phyloP scores from a whole-genome alignment of 495 filamentous ascomycete species.

The Bacidia rubella region DNA sequence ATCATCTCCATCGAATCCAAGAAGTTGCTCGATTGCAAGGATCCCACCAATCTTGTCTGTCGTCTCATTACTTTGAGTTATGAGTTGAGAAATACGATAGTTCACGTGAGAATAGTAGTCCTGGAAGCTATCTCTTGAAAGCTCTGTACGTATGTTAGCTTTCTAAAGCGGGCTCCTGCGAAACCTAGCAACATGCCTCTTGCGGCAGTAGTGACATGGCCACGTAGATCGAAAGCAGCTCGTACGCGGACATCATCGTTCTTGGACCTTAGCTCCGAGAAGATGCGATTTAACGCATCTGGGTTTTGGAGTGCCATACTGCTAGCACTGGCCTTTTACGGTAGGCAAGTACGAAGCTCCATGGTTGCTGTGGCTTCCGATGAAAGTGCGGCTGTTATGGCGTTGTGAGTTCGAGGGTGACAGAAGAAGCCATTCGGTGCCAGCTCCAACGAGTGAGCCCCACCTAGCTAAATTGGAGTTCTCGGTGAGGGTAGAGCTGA shows the following conservation, averaged over 20 bases:
- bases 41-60: constrained; percentile 84
- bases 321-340: background rate
- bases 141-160: constrained; percentile 38
- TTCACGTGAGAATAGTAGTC: constrained; percentile 70
- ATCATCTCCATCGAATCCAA: constrained; percentile 93
- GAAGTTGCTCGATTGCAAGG: constrained; percentile 77
- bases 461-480: too few species aligned
- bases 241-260: constrained; percentile 35
- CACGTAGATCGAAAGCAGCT: constrained; percentile 40
- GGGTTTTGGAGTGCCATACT: constrained; percentile 9
- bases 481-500: too few species aligned
- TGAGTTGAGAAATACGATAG: constrained; percentile 56
- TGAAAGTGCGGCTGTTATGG: too few species aligned
- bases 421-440: too few species aligned
- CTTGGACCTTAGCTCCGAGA: constrained; percentile 40
- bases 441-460: too few species aligned
- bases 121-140: constrained; percentile 60
- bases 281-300: constrained; percentile 22
- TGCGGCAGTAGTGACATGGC: constrained; percentile 36
- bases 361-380: too few species aligned
- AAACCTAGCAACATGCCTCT: constrained; percentile 33
- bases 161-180: too few species aligned
- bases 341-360: background rate
- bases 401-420: too few species aligned
- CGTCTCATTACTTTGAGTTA: constrained; percentile 67